Conservation (phyloP, 2,329 filamentous ascomycete species). For the Clonostachys chloroleuca region DNA sequence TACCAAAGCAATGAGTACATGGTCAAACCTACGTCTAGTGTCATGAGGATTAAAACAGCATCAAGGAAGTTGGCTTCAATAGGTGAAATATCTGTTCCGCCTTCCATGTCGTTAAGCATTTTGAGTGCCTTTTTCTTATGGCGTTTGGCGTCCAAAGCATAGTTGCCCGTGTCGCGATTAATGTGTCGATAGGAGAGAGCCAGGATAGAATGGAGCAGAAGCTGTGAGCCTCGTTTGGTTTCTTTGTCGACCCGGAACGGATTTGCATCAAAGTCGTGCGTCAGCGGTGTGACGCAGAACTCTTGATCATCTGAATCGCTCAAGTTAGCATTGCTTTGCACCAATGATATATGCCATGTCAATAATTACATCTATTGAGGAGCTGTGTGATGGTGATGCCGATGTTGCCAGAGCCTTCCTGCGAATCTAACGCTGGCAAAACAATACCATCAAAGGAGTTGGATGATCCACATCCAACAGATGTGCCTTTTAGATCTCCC, state of each 20-base stretch:
- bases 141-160: constrained; percentile 9
- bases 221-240: constrained; percentile 9
- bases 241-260: constrained; percentile 19
- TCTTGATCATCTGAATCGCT: constrained; percentile 20
- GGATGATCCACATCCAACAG: background rate
- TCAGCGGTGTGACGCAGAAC: constrained; percentile 23
- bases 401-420: background rate
- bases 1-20: background rate
- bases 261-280: constrained; percentile 19
- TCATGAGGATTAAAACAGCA: constrained; percentile 21
- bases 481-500: background rate
- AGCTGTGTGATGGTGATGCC: too few species aligned
- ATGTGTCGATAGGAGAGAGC: constrained; percentile 19
- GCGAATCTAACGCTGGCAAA: background rate
- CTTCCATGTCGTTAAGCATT: constrained; percentile 9
- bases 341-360: too few species aligned
- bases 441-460: background rate
- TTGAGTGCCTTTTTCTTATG: constrained; percentile 15
- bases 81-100: background rate
- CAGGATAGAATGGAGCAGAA: constrained; percentile 23
- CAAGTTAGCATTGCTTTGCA: too few species aligned
- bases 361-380: too few species aligned
- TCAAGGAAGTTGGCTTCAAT: constrained; percentile 13
- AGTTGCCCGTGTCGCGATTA: constrained; percentile 15
- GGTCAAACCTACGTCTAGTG: constrained; percentile 18